A percentile compares a stretch with the other conserved stretches of the same genome.
These are phyloP conservation scores for Wickerhamomyces silvicola DNA, from an alignment of 805 yeast species.

Conservation along the genomic window DNA sequence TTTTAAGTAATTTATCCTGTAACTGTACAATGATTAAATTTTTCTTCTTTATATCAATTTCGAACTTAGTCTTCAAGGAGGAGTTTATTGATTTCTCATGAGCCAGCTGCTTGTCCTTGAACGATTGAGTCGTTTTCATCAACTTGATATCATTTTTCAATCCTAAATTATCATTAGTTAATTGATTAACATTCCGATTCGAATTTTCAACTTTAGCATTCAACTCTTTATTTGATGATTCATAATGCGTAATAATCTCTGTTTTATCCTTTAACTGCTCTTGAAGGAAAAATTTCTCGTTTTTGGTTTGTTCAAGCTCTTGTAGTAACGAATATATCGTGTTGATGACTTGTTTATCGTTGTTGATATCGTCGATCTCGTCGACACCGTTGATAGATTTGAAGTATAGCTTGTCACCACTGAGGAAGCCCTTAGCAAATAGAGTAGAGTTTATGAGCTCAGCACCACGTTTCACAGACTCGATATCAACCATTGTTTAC, in stretches of 20 bases:
- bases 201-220: not conserved
- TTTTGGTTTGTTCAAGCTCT: slow-evolving; percentile 8
- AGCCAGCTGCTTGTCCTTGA: not conserved
- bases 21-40: slow-evolving; percentile 10
- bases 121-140: not conserved
- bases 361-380: too few species aligned
- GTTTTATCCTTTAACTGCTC: slow-evolving; percentile 3
- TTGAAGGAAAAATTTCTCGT: slow-evolving; percentile 2
- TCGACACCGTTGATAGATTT: slow-evolving; percentile 1
- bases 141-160: slow-evolving; percentile 1
- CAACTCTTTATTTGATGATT: not conserved
- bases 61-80: slow-evolving; percentile 13
- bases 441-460: slow-evolving; percentile 10
- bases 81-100: slow-evolving; percentile 6
- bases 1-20: slow-evolving; percentile 12
- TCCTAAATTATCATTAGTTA: slow-evolving; percentile 4
- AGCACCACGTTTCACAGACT: slow-evolving; percentile 8
- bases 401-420: slow-evolving; percentile 1
- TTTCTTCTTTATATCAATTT: slow-evolving; percentile 17
- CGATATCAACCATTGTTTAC: slow-evolving; percentile 3
- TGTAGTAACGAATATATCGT: slow-evolving; percentile 10
- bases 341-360: slow-evolving; percentile 11
- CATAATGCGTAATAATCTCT: not conserved
- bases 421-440: slow-evolving; percentile 11
- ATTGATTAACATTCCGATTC: not conserved